Evolutionary conservation across 2,329 filamentous ascomycete genomes (phyloP).

Genomic region (Seiridium unicorne): DNA sequence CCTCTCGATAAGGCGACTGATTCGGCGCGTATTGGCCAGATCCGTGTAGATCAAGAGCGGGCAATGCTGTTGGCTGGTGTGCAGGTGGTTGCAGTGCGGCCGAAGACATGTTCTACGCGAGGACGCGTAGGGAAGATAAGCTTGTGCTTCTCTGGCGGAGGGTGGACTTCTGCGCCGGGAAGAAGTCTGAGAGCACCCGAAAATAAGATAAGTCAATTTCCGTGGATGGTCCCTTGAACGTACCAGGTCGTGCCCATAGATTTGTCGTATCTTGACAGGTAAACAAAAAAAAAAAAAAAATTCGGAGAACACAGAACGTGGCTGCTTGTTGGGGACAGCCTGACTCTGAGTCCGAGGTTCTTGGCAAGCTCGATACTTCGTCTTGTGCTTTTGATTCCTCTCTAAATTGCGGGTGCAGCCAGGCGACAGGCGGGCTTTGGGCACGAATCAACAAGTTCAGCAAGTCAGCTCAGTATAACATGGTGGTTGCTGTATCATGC

Average conservation of each 20-base stretch:
- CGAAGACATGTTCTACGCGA: constrained; percentile 56
- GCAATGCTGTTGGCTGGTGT: constrained; percentile 49
- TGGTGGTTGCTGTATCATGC: background rate
- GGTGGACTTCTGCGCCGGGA: background rate
- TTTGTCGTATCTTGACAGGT: background rate
- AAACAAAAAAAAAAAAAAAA: too few species aligned
- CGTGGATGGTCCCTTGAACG: background rate
- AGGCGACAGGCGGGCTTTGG: background rate
- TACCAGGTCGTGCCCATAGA: background rate
- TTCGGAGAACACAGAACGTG: background rate
- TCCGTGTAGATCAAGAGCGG: constrained; percentile 41
- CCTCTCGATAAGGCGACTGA: constrained; percentile 53
- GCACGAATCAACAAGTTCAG: constrained; percentile 8
- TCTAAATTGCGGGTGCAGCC: background rate
- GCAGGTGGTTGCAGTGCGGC: constrained; percentile 61
- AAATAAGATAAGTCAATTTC: background rate
- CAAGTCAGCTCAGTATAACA: constrained; percentile 5
- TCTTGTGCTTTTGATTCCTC: background rate
- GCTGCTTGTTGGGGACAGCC: background rate
- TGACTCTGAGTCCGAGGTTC: background rate
- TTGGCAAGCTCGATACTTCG: background rate
- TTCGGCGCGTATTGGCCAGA: constrained; percentile 51
- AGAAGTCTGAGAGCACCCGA: background rate
- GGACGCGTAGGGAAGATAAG: constrained; percentile 20
- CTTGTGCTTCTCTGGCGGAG: background rate